These are phyloP conservation scores for Aspergillus olivimuriae DNA, from an alignment of 495 filamentous ascomycete species.

Conservation along the genomic window DNA sequence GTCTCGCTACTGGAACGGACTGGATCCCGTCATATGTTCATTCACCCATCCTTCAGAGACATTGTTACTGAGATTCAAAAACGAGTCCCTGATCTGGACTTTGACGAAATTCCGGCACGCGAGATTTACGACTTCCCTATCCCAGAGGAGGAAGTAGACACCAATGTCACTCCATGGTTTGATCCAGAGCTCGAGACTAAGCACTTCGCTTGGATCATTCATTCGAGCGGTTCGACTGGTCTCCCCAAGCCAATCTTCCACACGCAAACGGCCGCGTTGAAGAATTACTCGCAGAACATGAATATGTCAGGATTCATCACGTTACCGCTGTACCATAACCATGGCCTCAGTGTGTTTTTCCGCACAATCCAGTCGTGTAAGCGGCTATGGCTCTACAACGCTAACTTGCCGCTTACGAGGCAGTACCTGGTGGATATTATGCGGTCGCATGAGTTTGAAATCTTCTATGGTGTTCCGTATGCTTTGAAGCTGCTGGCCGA, in stretches of 20 bases:
- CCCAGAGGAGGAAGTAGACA: constrained; percentile 10
- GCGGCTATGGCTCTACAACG: constrained; percentile 41
- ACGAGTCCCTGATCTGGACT: constrained; percentile 10
- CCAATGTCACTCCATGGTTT: constrained; percentile 13
- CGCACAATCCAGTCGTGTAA: constrained; percentile 43
- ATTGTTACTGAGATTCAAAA: constrained; percentile 18
- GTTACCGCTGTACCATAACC: constrained; percentile 49
- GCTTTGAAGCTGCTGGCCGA: constrained; percentile 48
- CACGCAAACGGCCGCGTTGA: constrained; percentile 25
- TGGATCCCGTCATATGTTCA: constrained; percentile 25
- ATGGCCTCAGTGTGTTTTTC: constrained; percentile 37
- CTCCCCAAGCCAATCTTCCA: constrained; percentile 50
- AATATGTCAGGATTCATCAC: constrained; percentile 39
- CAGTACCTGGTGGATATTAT: constrained; percentile 43
- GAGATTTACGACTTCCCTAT: constrained; percentile 14
- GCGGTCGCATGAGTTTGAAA: constrained; percentile 36
- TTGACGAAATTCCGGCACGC: constrained; percentile 13
- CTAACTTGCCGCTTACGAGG: constrained; percentile 47
- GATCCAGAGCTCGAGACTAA: constrained; percentile 17
- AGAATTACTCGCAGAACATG: constrained; percentile 29
- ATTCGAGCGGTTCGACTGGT: constrained; percentile 54
- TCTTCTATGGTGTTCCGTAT: constrained; percentile 52
- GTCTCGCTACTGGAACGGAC: constrained; percentile 32
- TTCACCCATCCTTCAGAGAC: constrained; percentile 17
- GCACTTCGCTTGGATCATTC: constrained; percentile 44